Base-by-base conservation (phyloP, 1,284 basidiomycete genomes). In the Omphalotus olearius region DNA sequence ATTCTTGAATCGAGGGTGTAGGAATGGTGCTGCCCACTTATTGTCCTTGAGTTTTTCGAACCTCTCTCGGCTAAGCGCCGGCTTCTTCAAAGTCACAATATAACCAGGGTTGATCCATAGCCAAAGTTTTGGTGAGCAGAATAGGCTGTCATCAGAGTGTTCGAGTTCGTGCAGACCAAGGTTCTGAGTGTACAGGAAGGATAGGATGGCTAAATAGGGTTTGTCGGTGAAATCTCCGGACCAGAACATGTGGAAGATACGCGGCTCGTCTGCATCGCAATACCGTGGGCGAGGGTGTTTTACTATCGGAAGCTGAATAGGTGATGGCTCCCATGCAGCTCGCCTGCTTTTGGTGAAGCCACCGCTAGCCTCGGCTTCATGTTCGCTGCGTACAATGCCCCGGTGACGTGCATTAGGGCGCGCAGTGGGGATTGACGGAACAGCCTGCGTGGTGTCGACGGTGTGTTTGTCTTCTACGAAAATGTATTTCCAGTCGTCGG, bases 191-290 rank as follows among this genome's bases (percentile, higher is more conserved):
- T 80, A 91, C 10, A 92, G 75, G 74, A 89, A 92, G 37, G 87
- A 90, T 35, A 88, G 73, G 50, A 90, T 72, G 2, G 88, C 84
- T 56, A 86, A 75, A 70, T 92, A 92, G 2, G 88, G 88, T 66
- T 91, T 91, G 70, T 92, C 88, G n/a, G 86, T 88, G 68, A 92
- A 91, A 0, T 84, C 79, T 2, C 88, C 88, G 2, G 87, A 83
- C 88, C 88, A 91, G 69, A 90, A 92, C 80, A 91, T 90, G 70
- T 92, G 89, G 70, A 89, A 91, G 47, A 91, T 70, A 26, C 85
- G 77, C 2, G 86, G 87, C 60, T 83, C 76, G 50, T 83, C 78
- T 0, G 80, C 74, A 62, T 91, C 85, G 65, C 89, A 92, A 67
- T 66, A 16, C 67, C 70, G 56, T 77, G 73, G 53, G 79, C 72